phyloP scores from a whole-genome alignment of 345 rosid species.

The Erucastrum elatum region DNA sequence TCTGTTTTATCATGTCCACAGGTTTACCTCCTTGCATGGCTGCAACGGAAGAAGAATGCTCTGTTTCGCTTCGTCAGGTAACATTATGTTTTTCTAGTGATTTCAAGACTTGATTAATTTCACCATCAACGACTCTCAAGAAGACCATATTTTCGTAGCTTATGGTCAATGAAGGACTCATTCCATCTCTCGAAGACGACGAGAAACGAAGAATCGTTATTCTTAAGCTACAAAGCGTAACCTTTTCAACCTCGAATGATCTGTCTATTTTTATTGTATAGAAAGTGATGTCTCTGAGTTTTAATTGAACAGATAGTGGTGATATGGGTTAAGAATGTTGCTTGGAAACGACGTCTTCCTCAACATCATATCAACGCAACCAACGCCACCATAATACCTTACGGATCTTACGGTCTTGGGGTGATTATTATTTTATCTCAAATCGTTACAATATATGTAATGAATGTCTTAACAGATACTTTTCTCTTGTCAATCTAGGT shows the following conservation, averaged over 20 bases:
- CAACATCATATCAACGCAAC: constrained; percentile 44
- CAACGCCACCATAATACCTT: constrained; percentile 50
- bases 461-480: constrained; percentile 2
- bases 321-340: constrained; percentile 53
- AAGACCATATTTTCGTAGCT: constrained; percentile 30
- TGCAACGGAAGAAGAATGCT: constrained; percentile 47
- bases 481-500: constrained; percentile 37
- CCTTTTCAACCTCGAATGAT: neutral
- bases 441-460: neutral
- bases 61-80: constrained; percentile 55
- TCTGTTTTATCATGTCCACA: neutral
- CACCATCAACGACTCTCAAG: neutral
- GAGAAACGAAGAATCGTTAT: constrained; percentile 48
- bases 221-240: constrained; percentile 42
- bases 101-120: neutral
- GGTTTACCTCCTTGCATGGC: constrained; percentile 21
- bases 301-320: neutral
- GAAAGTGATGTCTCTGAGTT: neutral
- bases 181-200: constrained; percentile 50
- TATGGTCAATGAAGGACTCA: constrained; percentile 47
- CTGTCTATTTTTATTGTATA: neutral
- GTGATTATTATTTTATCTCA: constrained; percentile 30
- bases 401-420: constrained; percentile 67
- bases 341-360: constrained; percentile 52
- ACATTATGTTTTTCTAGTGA: neutral